Evolutionary conservation across 495 filamentous ascomycete species (phyloP).

Genomic region (Annulohypoxylon moriforme): DNA sequence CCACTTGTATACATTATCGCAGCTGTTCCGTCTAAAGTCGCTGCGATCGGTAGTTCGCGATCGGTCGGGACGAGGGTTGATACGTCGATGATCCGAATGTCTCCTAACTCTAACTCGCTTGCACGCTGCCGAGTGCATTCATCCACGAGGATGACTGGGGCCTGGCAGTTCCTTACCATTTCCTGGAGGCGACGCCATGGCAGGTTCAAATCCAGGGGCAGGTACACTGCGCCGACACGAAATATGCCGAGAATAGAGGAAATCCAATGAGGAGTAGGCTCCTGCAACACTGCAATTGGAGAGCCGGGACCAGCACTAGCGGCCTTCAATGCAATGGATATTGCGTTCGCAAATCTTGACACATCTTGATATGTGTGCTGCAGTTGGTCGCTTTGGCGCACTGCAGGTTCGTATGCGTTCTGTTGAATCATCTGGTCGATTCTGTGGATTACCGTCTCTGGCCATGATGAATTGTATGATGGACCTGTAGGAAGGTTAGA

Average conservation of each 20-base stretch:
- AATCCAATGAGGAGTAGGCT: slow-evolving; percentile 57
- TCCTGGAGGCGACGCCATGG: slow-evolving; percentile 36
- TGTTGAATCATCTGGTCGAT: slow-evolving; percentile 35
- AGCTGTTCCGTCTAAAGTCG: too few relatives aligned
- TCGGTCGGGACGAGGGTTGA: too few relatives aligned
- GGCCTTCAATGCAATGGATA: slow-evolving; percentile 2
- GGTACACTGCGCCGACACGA: slow-evolving; percentile 60
- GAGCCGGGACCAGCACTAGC: slow-evolving; percentile 10
- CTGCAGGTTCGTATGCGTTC: neutral
- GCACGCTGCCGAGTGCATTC: slow-evolving; percentile 46
- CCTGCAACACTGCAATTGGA: slow-evolving; percentile 47
- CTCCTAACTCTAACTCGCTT: too few relatives aligned
- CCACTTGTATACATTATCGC: too few relatives aligned
- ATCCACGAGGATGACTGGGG: slow-evolving; percentile 54
- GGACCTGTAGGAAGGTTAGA: neutral
- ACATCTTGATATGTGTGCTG: slow-evolving; percentile 16
- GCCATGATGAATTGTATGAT: slow-evolving; percentile 17
- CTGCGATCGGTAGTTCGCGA: too few relatives aligned
- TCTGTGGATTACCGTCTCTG: slow-evolving; percentile 43
- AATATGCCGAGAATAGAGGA: slow-evolving; percentile 65
- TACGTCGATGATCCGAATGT: too few relatives aligned
- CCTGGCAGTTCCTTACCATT: slow-evolving; percentile 28
- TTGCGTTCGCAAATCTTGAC: slow-evolving; percentile 21
- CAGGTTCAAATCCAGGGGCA: slow-evolving; percentile 63
- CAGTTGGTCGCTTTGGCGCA: slow-evolving; percentile 20